Evolutionary conservation across 2,329 filamentous ascomycete genomes (phyloP), one percentile per base, ranked within the genome.

Genomic region (Nemania sp.): DNA sequence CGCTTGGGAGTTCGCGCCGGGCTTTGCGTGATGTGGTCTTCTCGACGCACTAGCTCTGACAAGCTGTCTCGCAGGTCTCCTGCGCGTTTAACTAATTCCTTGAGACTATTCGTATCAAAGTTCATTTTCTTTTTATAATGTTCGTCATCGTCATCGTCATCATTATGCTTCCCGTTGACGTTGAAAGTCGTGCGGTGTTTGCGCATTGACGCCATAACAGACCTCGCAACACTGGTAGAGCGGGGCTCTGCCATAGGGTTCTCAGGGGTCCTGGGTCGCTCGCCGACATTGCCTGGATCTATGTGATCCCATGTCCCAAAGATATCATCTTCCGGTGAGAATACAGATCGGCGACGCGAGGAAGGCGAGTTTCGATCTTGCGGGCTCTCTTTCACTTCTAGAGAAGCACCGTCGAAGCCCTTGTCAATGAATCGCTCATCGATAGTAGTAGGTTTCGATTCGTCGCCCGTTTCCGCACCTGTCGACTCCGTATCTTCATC

Each of bases 101-200:
- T 86, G n/a, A 89, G 78, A 72, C 85, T 89, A 64, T 87, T 88
- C 5, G 87, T 89, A 69, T 88, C 87, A 64, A 89, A 89, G 60
- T 87, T 87, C 68, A 89, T 81, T 74, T 83, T 83, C 61, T 81
- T 79, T 52, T 79, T 78, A 46, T 80, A 76, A 11, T 69, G 72
- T 62, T 62, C 59, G 69, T 73, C 74, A 54, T 71, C 58, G 13
- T 72, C 73, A 4, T 73, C 68, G 45, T 71, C 72, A 18, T 69
- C 71, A 25, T 71, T 65, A 5, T 81, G 43, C 18, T 70, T 70
- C 18, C 70, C 67, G 7, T 71, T 71, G 17, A 71, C 66, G 10
- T 81, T 59, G 17, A 34, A 52, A 29, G 47, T 76, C 1, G 76
- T 76, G 5, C 81, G 80, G 58, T 84, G 80, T 60, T 80, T 76